phyloP scores from a whole-genome alignment of 1,284 basidiomycete genomes.

The Ceratobasidium sp. region DNA sequence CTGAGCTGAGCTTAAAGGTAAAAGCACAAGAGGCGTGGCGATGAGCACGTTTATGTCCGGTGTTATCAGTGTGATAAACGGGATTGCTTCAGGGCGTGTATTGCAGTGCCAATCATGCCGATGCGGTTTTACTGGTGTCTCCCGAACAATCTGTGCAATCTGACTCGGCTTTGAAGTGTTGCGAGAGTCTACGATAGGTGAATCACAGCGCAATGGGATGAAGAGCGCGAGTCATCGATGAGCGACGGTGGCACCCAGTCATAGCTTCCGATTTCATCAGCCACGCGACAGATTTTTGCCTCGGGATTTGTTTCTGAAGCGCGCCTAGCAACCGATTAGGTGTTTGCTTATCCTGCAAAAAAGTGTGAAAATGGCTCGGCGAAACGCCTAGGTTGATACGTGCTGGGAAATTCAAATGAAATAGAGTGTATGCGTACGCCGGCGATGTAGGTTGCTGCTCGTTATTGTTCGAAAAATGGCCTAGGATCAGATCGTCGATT shows the following conservation, averaged over 20 bases:
- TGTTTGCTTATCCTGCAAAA: not conserved
- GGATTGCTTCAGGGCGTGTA: not conserved
- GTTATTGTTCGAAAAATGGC: not conserved
- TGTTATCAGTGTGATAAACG: not conserved
- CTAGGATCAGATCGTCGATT: not conserved
- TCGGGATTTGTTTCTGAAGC: not conserved
- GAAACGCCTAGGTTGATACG: not conserved
- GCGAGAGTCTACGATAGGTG: not conserved
- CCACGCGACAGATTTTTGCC: not conserved
- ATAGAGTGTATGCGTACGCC: not conserved
- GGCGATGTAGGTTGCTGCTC: no score
- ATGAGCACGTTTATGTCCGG: not conserved
- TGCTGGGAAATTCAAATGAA: not conserved
- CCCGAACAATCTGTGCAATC: not conserved
- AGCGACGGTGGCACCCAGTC: not conserved
- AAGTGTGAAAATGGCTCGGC: not conserved
- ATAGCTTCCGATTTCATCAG: not conserved
- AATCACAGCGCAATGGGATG: not conserved
- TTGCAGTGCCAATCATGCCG: not conserved
- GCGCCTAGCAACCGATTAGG: not conserved
- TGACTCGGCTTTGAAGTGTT: not conserved
- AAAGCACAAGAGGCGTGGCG: not conserved
- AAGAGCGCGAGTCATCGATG: conserved; percentile 10
- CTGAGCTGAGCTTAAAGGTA: not conserved
- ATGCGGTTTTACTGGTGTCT: not conserved